phyloP scores from a whole-genome alignment of 1,284 basidiomycete species.

The Afroboletus lepidellus region DNA sequence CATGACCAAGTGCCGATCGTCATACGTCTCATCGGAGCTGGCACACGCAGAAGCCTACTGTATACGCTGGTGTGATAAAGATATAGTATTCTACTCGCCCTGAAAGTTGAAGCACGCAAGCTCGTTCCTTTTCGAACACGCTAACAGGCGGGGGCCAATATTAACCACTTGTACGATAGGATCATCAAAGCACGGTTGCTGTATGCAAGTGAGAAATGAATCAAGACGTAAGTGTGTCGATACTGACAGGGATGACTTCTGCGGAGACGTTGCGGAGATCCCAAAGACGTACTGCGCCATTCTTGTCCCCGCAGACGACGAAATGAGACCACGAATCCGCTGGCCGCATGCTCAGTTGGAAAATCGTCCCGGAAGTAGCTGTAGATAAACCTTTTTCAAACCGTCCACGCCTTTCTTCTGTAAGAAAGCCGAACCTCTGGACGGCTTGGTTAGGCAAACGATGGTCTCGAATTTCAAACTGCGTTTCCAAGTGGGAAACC shows the following conservation, averaged over 20 bases:
- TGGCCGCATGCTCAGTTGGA: constrained; percentile 11
- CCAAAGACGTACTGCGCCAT: constrained; percentile 47
- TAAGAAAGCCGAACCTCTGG: constrained; percentile 45
- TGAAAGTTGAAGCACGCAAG: constrained; percentile 19
- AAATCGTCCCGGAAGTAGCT: background rate
- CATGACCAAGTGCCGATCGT: background rate
- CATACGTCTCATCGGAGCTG: no score
- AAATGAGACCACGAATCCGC: constrained; percentile 33
- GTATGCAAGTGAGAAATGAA: background rate
- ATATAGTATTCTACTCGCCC: constrained; percentile 1
- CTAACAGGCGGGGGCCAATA: constrained; percentile 33
- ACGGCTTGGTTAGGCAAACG: constrained; percentile 37
- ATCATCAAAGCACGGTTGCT: constrained; percentile 38
- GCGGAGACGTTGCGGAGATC: constrained; percentile 43
- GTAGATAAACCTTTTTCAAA: constrained; percentile 41
- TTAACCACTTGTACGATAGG: constrained; percentile 41
- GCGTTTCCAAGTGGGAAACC: constrained; percentile 51
- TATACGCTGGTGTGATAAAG: no score
- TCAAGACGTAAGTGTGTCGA: background rate
- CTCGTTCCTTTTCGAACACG: constrained; percentile 38
- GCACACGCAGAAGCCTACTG: no score
- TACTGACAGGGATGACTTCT: constrained; percentile 31
- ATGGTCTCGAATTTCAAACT: constrained; percentile 52
- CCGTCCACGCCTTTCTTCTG: constrained; percentile 40
- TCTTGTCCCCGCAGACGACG: constrained; percentile 46